Base-by-base conservation (phyloP, 176 grass and related monocot genomes). In the Elymus sibiricus region DNA sequence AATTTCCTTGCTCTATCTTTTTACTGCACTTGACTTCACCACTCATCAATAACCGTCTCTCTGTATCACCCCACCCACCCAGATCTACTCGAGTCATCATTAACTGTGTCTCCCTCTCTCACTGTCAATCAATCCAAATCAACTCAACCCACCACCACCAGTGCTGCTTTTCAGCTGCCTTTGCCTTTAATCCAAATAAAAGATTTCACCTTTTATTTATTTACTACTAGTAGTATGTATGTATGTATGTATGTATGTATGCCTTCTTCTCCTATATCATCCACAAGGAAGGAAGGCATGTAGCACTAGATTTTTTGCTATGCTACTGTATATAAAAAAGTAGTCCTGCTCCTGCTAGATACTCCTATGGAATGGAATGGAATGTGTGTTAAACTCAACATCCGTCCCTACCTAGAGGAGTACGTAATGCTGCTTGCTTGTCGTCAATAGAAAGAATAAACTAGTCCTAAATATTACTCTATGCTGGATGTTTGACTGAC, bases 391-490 rank as follows among this genome's bases (percentile, higher is more conserved):
- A n/a, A n/a, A n/a, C n/a, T n/a, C n/a, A n/a, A n/a, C n/a, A n/a
- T n/a, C n/a, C n/a, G n/a, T n/a, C n/a, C n/a, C n/a, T n/a, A n/a
- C n/a, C n/a, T n/a, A n/a, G n/a, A n/a, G n/a, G n/a, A n/a, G n/a
- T n/a, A n/a, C n/a, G n/a, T n/a, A n/a, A n/a, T n/a, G n/a, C n/a
- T n/a, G n/a, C n/a, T n/a, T n/a, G n/a, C n/a, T n/a, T n/a, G 56
- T 83, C 58, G 74, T 64, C n/a, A n/a, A n/a, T n/a, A n/a, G n/a
- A n/a, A n/a, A n/a, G n/a, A 79, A 83, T 83, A 79, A 79, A 90
- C 61, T 83, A 90, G 4, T 72, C 49, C 58, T 51, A 63, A 37
- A 22, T n/a, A n/a, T n/a, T n/a, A n/a, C n/a, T n/a, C n/a, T 15
- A 37, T 22, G 43, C 21, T 69, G 75, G 46, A 37, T 83, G 84